Percentiles rank a stretch among this genome's conserved stretches.
Evolutionary conservation across 768 basidiomycete species (phyloP).

Genomic region (Psilocybe cubensis): DNA sequence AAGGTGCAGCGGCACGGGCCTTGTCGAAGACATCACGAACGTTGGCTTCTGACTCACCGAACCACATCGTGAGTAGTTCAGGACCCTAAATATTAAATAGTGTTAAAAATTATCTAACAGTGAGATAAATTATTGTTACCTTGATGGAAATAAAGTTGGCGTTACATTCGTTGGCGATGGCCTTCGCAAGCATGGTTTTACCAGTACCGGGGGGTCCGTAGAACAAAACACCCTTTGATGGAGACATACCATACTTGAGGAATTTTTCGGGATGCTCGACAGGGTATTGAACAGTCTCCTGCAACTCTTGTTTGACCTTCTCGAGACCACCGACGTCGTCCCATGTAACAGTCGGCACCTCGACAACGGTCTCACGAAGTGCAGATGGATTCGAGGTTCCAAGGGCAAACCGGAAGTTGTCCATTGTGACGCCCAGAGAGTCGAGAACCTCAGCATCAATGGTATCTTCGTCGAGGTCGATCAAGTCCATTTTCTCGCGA

Average conservation of each 20-base stretch:
- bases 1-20: slow-evolving; percentile 97
- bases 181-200: slow-evolving; percentile 98
- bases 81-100: slow-evolving; percentile 63
- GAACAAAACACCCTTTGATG: slow-evolving; percentile 99
- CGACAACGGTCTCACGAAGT: slow-evolving; percentile 98
- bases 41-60: slow-evolving; percentile 99
- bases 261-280: slow-evolving; percentile 99
- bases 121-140: slow-evolving; percentile 37
- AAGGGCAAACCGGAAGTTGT: slow-evolving; percentile 99
- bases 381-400: slow-evolving; percentile 98
- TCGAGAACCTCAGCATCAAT: slow-evolving; percentile 99
- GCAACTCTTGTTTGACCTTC: slow-evolving; percentile 98
- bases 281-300: slow-evolving; percentile 99
- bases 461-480: slow-evolving; percentile 95
- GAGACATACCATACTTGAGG: slow-evolving; percentile 99
- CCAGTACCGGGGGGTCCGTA: slow-evolving; percentile 99
- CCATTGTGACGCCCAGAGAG: slow-evolving; percentile 99
- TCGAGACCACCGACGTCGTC: slow-evolving; percentile 99
- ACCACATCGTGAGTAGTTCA: slow-evolving; percentile 99
- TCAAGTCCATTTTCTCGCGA: slow-evolving; percentile 99
- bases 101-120: neutral
- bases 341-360: slow-evolving; percentile 98
- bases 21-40: slow-evolving; percentile 99
- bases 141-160: slow-evolving; percentile 99
- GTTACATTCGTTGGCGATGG: slow-evolving; percentile 99